phyloP scores from a whole-genome alignment of 768 basidiomycete genomes.

The Dentipellis fragilis region DNA sequence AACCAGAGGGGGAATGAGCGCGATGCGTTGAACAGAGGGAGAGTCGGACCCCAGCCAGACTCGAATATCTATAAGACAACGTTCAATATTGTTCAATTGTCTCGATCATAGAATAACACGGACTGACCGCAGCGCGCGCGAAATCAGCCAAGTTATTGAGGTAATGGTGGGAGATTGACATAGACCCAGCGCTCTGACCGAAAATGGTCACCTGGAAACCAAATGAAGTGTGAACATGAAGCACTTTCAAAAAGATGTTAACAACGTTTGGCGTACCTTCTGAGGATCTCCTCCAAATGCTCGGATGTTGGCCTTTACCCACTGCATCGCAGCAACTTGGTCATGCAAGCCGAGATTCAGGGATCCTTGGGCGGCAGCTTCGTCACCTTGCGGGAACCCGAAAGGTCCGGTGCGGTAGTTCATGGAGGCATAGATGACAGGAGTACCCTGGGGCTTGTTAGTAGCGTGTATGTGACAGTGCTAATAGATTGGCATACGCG shows the following conservation, averaged over 20 bases:
- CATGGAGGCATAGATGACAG: constrained; percentile 35
- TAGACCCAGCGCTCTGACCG: constrained; percentile 31
- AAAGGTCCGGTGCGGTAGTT: constrained; percentile 43
- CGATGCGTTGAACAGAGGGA: constrained; percentile 21
- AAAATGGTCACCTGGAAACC: constrained; percentile 24
- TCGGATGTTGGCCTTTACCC: constrained; percentile 20
- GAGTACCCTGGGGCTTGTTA: neutral
- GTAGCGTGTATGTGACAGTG: neutral
- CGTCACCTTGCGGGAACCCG: constrained; percentile 35
- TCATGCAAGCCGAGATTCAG: constrained; percentile 40
- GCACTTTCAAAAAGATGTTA: too few relatives aligned
- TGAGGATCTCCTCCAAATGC: constrained; percentile 22
- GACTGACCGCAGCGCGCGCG: constrained; percentile 16
- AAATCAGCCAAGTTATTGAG: constrained; percentile 18
- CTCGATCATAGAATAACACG: neutral
- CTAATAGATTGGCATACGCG: neutral
- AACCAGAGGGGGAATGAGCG: constrained; percentile 27
- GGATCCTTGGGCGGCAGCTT: constrained; percentile 28
- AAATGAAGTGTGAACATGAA: neutral
- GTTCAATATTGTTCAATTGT: too few relatives aligned
- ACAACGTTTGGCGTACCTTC: constrained; percentile 7
- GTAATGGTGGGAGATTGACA: constrained; percentile 21
- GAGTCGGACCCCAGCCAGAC: constrained; percentile 26
- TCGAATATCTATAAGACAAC: constrained; percentile 28
- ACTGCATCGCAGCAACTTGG: constrained; percentile 22